phyloP scores from a whole-genome alignment of 768 basidiomycete species.

The Rubroboletus satanas region DNA sequence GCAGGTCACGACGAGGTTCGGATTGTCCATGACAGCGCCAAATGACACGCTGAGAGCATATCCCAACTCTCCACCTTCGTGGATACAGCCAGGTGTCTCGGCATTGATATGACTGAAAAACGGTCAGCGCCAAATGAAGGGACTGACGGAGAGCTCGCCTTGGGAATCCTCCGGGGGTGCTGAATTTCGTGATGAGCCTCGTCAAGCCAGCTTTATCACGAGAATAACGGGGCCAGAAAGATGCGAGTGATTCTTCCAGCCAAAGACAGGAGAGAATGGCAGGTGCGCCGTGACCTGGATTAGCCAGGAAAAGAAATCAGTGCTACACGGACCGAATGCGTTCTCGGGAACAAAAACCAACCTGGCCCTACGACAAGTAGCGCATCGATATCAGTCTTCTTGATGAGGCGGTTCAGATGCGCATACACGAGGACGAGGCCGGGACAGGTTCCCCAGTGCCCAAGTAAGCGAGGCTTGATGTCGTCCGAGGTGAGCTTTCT shows the following conservation, averaged over 20 bases:
- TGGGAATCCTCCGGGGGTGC: constrained; percentile 80
- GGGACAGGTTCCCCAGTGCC: constrained; percentile 84
- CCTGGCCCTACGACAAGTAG: constrained; percentile 82
- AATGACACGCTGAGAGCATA: constrained; percentile 85
- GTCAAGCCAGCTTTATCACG: constrained; percentile 57
- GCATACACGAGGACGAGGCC: constrained; percentile 71
- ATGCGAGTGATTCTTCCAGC: constrained; percentile 71
- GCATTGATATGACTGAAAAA: constrained; percentile 66
- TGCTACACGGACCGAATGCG: neutral
- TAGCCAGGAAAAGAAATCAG: neutral
- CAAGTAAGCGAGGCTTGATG: constrained; percentile 78
- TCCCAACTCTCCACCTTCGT: constrained; percentile 89
- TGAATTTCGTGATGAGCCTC: constrained; percentile 71
- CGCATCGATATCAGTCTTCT: constrained; percentile 55
- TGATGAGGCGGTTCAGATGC: constrained; percentile 63
- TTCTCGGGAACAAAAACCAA: constrained; percentile 16
- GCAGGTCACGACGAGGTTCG: constrained; percentile 75
- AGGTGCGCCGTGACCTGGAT: constrained; percentile 75
- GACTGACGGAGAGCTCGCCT: constrained; percentile 39
- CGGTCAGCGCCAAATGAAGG: neutral
- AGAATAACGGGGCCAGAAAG: constrained; percentile 55
- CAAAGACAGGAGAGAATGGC: constrained; percentile 82
- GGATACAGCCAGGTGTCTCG: constrained; percentile 84
- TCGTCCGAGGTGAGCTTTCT: constrained; percentile 56
- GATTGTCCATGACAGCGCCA: constrained; percentile 89